These are phyloP conservation scores for Puccinellia tenuiflora DNA, from an alignment of 176 grass and related monocot genomes.

Conservation along the genomic window DNA sequence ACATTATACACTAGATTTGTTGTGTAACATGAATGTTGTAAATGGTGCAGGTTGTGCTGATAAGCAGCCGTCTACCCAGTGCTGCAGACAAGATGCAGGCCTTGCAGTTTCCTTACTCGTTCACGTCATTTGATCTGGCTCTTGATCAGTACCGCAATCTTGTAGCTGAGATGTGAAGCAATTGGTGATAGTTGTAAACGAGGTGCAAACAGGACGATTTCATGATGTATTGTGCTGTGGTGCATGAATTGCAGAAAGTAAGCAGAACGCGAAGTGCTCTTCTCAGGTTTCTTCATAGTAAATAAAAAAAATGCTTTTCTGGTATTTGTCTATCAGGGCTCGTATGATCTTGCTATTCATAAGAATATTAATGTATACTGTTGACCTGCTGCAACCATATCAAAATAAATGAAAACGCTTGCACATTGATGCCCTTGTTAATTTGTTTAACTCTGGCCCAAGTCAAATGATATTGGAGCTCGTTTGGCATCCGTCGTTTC, in stretches of 20 bases:
- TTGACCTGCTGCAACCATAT: neutral
- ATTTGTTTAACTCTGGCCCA: neutral
- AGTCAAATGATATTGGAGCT: too few species aligned
- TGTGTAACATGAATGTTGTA: neutral
- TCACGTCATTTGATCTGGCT: conserved; percentile 18
- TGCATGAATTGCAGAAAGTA: neutral
- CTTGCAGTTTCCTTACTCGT: neutral
- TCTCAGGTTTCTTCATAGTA: neutral
- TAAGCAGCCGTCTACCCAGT: neutral
- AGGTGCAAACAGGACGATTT: neutral
- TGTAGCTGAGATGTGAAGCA: neutral
- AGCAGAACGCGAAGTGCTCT: neutral
- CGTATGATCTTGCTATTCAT: neutral
- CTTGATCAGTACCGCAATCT: neutral
- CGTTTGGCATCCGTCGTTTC: too few species aligned
- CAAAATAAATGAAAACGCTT: neutral
- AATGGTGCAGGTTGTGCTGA: conserved; percentile 14
- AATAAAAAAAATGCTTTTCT: neutral
- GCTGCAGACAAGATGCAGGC: conserved; percentile 6
- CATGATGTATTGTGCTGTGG: neutral
- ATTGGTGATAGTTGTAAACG: neutral
- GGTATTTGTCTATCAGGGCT: neutral
- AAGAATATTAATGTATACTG: neutral
- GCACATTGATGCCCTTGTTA: neutral
- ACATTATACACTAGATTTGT: neutral